Evolutionary conservation across 2,329 filamentous ascomycete genomes (phyloP).

Genomic region (Trichoderma afroharzianum): DNA sequence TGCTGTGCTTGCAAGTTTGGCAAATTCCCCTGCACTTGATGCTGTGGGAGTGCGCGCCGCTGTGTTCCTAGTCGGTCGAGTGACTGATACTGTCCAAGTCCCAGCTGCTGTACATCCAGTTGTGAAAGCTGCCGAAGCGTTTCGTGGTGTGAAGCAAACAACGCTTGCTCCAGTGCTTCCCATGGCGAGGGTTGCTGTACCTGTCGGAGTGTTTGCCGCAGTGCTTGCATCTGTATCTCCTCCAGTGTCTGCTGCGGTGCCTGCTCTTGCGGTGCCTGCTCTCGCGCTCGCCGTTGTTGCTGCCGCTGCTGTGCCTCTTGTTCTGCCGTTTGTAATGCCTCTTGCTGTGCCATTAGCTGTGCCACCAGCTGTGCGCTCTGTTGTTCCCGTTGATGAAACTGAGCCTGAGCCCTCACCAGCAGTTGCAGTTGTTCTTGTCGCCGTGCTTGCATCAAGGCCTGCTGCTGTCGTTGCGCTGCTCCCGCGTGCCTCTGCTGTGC

Average conservation of each 20-base stretch:
- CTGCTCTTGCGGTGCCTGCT: not conserved
- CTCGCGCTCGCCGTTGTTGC: not conserved
- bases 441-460: not conserved
- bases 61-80: not conserved
- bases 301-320: not conserved
- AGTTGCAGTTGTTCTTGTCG: not conserved
- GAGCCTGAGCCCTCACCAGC: not conserved
- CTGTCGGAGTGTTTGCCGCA: not conserved
- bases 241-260: not conserved
- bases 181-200: not conserved
- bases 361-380: not conserved
- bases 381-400: not conserved
- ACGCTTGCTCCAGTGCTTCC: not conserved
- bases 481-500: not conserved
- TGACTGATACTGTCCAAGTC: not conserved
- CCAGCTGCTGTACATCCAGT: not conserved
- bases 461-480: not conserved
- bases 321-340: not conserved
- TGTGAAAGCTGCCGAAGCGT: not conserved
- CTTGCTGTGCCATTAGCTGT: not conserved
- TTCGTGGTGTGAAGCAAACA: not conserved
- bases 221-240: not conserved
- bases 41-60: not conserved
- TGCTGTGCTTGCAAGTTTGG: not conserved
- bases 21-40: not conserved